Conservation (phyloP, 176 grass and related monocot species). For the Themeda triandra region DNA sequence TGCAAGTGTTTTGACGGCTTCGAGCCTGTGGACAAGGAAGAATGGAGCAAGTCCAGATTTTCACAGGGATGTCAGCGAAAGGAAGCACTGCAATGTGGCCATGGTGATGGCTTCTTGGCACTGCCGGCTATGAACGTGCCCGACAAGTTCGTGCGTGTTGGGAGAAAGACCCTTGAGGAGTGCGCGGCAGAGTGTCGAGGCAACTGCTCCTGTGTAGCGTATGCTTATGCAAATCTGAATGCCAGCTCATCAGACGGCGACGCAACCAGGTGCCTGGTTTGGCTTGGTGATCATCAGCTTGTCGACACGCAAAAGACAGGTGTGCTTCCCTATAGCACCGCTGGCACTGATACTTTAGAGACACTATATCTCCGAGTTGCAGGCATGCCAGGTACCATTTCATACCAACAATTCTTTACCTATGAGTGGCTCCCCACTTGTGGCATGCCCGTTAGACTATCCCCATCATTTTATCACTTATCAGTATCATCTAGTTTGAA, state of each 20-base stretch:
- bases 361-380: slow-evolving; percentile 40
- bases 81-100: neutral
- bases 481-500: neutral
- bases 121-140: neutral
- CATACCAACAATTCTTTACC: neutral
- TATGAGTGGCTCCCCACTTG: neutral
- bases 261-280: slow-evolving; percentile 24
- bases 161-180: slow-evolving; percentile 22
- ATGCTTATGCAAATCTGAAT: slow-evolving; percentile 29
- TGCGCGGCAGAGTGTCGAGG: slow-evolving; percentile 25
- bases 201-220: slow-evolving; percentile 56
- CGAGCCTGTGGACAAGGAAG: neutral
- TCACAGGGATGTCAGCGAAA: neutral
- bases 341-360: neutral
- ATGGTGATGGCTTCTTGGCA: neutral
- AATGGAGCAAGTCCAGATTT: neutral
- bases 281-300: slow-evolving; percentile 25
- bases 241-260: neutral
- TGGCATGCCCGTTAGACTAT: neutral
- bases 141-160: neutral
- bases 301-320: slow-evolving; percentile 6
- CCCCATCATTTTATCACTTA: neutral
- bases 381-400: neutral
- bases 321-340: neutral
- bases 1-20: slow-evolving; percentile 31